These are phyloP conservation scores for Septoria petroselini DNA, from an alignment of 2,329 filamentous ascomycete genomes.

Conservation along the genomic window DNA sequence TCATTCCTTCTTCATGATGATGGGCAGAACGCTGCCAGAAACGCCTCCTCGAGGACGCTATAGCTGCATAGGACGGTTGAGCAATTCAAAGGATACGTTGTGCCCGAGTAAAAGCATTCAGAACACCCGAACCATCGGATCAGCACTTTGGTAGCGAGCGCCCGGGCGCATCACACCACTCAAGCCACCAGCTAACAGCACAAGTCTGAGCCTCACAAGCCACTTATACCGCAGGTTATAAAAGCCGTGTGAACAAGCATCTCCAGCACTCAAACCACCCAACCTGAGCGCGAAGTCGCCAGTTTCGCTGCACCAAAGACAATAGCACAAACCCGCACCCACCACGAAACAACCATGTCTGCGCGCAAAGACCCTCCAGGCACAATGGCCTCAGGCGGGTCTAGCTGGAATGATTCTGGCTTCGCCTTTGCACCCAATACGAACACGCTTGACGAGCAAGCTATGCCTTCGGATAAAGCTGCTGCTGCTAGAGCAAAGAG, in stretches of 20 bases:
- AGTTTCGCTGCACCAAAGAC: no score
- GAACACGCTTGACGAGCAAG: conserved; percentile 24
- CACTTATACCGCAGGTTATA: no score
- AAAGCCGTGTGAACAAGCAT: no score
- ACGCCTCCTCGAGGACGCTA: not conserved
- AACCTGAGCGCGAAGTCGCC: no score
- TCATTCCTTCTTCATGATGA: not conserved
- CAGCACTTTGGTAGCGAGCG: no score
- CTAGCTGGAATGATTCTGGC: conserved; percentile 23
- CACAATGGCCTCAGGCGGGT: conserved; percentile 15
- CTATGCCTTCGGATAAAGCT: conserved; percentile 30
- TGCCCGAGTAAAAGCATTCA: no score
- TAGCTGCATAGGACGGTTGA: not conserved
- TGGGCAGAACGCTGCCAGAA: not conserved
- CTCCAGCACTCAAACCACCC: no score
- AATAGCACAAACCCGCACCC: no score
- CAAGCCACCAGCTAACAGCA: no score
- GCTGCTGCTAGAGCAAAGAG: conserved; percentile 26
- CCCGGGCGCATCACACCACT: no score
- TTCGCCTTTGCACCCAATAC: conserved; percentile 27
- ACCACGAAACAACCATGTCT: not conserved
- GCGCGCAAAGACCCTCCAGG: conserved; percentile 4
- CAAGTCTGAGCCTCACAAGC: no score
- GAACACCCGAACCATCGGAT: no score
- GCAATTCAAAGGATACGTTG: not conserved